Percentiles rank a stretch among this genome's conserved stretches.
Conservation (phyloP, 2,329 filamentous ascomycete species). For the Teratosphaeria viscida region DNA sequence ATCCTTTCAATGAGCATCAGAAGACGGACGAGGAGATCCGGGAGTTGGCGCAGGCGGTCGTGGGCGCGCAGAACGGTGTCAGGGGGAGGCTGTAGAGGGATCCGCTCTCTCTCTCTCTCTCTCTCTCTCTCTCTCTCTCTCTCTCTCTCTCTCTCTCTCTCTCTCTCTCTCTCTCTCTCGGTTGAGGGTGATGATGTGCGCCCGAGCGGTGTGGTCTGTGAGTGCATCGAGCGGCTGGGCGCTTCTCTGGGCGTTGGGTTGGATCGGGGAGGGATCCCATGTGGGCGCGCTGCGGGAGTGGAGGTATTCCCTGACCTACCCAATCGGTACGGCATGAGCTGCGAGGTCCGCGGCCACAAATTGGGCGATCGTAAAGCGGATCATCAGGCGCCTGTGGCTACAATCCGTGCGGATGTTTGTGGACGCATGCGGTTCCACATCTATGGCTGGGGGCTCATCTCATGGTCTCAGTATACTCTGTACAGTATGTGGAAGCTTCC, state of each 20-base stretch:
- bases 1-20: constrained; percentile 38
- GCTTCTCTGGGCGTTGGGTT: no score
- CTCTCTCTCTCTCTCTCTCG: neutral
- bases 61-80: neutral
- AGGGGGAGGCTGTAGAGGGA: neutral
- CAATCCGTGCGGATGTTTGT: no score
- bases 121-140: neutral
- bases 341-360: neutral
- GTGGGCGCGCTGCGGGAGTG: no score
- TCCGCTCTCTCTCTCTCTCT: neutral
- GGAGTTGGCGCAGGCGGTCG: constrained; percentile 5
- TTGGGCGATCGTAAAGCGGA: neutral
- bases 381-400: no score
- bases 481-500: no score
- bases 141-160: neutral
- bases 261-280: neutral
- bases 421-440: no score
- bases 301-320: no score
- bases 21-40: constrained; percentile 30
- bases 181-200: neutral
- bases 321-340: neutral
- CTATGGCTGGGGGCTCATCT: no score
- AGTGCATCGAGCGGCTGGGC: no score
- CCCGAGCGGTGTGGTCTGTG: no score
- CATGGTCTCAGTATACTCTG: no score